These are phyloP conservation scores for Parietichytrium sp. DNA, from an alignment of 108 stramenopile genomes.

Conservation along the genomic window DNA sequence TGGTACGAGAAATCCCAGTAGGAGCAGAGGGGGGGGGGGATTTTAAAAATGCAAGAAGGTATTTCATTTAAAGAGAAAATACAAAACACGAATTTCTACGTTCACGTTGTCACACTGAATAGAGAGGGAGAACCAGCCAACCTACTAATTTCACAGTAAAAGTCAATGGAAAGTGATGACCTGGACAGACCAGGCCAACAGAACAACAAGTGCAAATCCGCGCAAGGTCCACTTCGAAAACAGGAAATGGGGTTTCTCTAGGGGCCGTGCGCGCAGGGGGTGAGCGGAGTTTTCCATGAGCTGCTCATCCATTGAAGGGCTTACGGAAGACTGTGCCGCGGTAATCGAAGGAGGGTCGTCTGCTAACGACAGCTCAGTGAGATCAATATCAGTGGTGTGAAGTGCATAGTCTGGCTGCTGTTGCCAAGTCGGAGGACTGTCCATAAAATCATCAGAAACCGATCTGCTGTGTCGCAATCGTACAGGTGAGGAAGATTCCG, in stretches of 20 bases:
- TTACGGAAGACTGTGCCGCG: not conserved
- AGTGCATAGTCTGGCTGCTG: not conserved
- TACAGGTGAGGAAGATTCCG: not conserved
- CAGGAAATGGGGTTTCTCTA: not conserved
- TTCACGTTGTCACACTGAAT: too few relatives aligned
- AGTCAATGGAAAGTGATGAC: not conserved
- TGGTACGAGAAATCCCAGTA: slow-evolving; percentile 1
- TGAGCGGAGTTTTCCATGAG: not conserved
- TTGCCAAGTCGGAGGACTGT: not conserved
- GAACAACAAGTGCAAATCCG: not conserved
- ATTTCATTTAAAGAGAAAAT: too few relatives aligned
- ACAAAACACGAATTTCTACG: too few relatives aligned
- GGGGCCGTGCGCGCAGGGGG: too few relatives aligned
- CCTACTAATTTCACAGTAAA: too few relatives aligned
- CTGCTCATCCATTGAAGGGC: not conserved
- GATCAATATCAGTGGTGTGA: not conserved
- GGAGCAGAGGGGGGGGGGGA: too few relatives aligned
- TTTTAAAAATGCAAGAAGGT: too few relatives aligned
- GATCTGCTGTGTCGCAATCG: not conserved
- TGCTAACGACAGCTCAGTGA: not conserved
- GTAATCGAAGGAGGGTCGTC: not conserved
- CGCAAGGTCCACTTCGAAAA: not conserved
- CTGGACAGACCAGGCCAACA: not conserved
- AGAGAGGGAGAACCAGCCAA: too few relatives aligned
- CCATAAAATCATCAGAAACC: not conserved